Conservation (phyloP, 192 early-diverging fungal species). For the Coemansia aciculifera region DNA sequence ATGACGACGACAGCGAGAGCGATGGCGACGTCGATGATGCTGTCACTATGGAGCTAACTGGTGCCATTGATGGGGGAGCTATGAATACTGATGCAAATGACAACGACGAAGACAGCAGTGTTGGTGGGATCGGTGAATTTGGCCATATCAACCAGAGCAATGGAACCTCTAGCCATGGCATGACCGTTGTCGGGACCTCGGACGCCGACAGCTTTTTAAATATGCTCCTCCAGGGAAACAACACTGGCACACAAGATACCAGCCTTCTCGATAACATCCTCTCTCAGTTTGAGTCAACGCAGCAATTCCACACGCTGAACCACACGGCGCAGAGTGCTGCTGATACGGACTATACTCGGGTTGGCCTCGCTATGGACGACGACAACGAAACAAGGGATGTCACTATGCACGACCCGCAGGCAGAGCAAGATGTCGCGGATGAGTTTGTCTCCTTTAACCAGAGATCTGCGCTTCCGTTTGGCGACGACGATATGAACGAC, state of each 20-base stretch:
- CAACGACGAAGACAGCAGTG: slow-evolving; percentile 2
- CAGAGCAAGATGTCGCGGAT: not conserved
- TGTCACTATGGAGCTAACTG: slow-evolving; percentile 48
- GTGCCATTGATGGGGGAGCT: slow-evolving; percentile 36
- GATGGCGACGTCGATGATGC: slow-evolving; percentile 32
- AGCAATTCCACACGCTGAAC: slow-evolving; percentile 8
- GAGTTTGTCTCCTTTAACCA: not conserved
- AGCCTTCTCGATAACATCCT: slow-evolving; percentile 51
- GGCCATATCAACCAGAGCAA: not conserved
- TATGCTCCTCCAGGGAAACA: slow-evolving; percentile 40
- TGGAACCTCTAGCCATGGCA: not conserved
- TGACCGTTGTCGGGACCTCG: not conserved
- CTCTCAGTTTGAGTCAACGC: slow-evolving; percentile 30
- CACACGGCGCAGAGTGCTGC: slow-evolving; percentile 1
- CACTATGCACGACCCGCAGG: not conserved
- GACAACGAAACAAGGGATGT: slow-evolving; percentile 14
- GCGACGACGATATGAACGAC: not conserved
- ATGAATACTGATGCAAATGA: slow-evolving; percentile 1
- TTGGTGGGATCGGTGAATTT: not conserved
- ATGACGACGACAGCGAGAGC: slow-evolving; percentile 18
- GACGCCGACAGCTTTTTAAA: slow-evolving; percentile 29
- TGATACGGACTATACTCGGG: slow-evolving; percentile 36
- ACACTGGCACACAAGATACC: slow-evolving; percentile 19
- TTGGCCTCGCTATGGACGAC: slow-evolving; percentile 13
- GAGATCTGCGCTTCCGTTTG: not conserved